These are phyloP conservation scores for Vanrija sp. DNA, from an alignment of 1,284 basidiomycete genomes.

Conservation along the genomic window DNA sequence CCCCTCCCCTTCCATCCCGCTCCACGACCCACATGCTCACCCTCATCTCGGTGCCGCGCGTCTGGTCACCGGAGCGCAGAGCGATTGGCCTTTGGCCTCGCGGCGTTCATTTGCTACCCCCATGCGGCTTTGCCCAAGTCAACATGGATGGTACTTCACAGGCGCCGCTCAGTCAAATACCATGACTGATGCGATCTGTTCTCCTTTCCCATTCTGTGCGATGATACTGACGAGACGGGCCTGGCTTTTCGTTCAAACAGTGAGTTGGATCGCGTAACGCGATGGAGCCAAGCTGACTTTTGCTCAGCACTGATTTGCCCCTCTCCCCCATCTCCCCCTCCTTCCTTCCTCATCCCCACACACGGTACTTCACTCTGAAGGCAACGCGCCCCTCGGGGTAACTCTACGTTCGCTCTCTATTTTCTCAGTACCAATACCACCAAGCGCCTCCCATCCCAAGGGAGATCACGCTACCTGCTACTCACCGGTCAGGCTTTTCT, in stretches of 20 bases:
- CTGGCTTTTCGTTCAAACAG: not conserved
- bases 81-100: constrained; percentile 5
- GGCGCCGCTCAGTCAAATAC: constrained; percentile 17
- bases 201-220: not conserved
- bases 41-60: constrained; percentile 21
- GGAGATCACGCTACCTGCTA: constrained; percentile 12
- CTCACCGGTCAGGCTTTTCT: constrained; percentile 18
- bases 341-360: not conserved
- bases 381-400: not conserved
- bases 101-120: constrained; percentile 24
- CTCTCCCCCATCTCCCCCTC: not conserved
- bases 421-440: constrained; percentile 21
- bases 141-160: constrained; percentile 24
- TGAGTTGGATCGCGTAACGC: not conserved
- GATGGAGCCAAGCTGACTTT: not conserved
- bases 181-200: constrained; percentile 4
- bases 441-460: constrained; percentile 10
- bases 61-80: constrained; percentile 21
- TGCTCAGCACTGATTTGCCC: not conserved
- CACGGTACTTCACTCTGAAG: constrained; percentile 17
- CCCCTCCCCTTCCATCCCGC: not conserved
- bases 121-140: constrained; percentile 10
- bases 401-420: constrained; percentile 22
- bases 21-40: constrained; percentile 8
- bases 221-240: not conserved